These are phyloP conservation scores for Solanum hybrid DNA, from an alignment of 305 asterid genomes.

Conservation along the genomic window DNA sequence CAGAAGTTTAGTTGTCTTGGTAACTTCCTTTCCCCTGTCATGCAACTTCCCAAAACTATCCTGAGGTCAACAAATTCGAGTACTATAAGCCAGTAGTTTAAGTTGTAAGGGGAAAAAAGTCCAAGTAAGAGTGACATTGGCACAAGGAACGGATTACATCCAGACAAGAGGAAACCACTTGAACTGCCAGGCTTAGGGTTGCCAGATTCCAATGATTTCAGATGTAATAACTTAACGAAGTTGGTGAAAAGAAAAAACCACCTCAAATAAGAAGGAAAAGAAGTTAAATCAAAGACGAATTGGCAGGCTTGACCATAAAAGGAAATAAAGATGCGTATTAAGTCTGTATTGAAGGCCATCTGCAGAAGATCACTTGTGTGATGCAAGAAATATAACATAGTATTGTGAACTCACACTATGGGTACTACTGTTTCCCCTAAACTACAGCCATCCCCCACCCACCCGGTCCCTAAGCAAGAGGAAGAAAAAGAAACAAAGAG, in stretches of 20 bases:
- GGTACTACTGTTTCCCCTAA: background rate
- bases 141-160: background rate
- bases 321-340: background rate
- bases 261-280: background rate
- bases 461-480: background rate
- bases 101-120: background rate
- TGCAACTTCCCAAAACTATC: conserved; percentile 71
- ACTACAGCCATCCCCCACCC: background rate
- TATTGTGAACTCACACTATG: background rate
- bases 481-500: background rate
- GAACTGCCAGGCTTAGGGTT: background rate
- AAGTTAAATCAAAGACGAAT: background rate
- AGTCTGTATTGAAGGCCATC: background rate
- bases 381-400: background rate
- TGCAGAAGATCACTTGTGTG: background rate
- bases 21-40: conserved; percentile 60
- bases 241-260: background rate
- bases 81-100: background rate
- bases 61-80: conserved; percentile 27
- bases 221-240: background rate
- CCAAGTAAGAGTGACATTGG: background rate
- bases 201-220: background rate
- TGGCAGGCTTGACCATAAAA: background rate
- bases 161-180: background rate
- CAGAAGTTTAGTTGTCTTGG: conserved; percentile 63